Conservation (phyloP, 1,284 basidiomycete genomes). For the Cerioporus squamosus region DNA sequence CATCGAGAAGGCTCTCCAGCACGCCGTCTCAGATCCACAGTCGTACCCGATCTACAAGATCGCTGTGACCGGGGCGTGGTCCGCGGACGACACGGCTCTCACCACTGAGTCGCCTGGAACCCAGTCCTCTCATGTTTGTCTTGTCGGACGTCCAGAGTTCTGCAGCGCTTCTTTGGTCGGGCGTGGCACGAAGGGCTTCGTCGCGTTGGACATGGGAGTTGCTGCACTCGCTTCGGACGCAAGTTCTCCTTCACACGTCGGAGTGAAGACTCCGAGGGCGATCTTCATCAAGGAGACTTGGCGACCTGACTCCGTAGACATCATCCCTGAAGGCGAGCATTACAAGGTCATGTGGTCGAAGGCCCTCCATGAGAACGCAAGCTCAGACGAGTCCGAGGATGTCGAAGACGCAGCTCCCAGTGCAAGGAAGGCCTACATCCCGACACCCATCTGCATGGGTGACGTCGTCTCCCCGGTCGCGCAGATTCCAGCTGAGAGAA, state of each 20-base stretch:
- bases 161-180: not conserved
- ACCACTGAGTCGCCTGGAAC: not conserved
- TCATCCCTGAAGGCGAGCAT: too few relatives aligned
- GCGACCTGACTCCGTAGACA: not conserved
- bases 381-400: not conserved
- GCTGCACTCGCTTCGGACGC: too few relatives aligned
- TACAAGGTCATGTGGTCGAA: too few relatives aligned
- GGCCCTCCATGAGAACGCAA: not conserved
- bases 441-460: constrained; percentile 4
- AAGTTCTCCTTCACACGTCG: too few relatives aligned
- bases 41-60: not conserved
- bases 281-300: constrained; percentile 5
- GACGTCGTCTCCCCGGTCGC: not conserved
- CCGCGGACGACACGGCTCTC: not conserved
- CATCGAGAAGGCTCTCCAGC: not conserved
- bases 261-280: too few relatives aligned
- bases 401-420: not conserved
- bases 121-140: not conserved
- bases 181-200: not conserved
- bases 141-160: not conserved
- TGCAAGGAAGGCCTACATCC: not conserved
- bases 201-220: not conserved
- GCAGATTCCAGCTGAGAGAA: too few relatives aligned
- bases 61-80: not conserved
- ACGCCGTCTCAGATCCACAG: not conserved